Base-by-base conservation (phyloP, 306 rosid genomes). In the Astragalus glycyphyllos region DNA sequence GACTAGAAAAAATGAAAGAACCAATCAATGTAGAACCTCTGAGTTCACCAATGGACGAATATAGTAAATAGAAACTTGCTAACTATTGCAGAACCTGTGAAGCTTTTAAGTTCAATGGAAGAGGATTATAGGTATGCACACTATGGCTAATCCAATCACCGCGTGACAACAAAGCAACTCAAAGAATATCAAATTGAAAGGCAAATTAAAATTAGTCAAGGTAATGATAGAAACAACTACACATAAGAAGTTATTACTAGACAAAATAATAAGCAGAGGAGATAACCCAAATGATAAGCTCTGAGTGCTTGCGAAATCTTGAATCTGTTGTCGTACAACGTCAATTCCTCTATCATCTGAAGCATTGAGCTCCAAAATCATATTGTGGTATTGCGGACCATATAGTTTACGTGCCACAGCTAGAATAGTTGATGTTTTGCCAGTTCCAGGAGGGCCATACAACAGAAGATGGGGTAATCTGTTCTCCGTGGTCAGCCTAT, bases 371-470 rank as follows among this genome's bases (percentile, higher is more conserved):
- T 91, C 97, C 86, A 95, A 73, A 71, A 91, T 95, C 97, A 91
- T 95, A 45, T 85, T 87, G 17, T 70, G 88, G 74, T 75, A 89
- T 20, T 82, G 89, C 0, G 80, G 56, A n/a, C 99, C 99, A 72
- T 95, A 89, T 5, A 95, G 87, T 80, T 91, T 87, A 38, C 97
- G 89, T 3, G 99, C 97, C 53, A 95, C 92, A 0, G 96, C 97
- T 1, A 95, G 97, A 81, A 91, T 86, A 7, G 97, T 91, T 4
- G 99, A 95, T 6, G 99, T 95, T 79, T 95, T 95, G 10, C 99
- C 97, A 0, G 99, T 95, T 17, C 97, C 97, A 17, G 97, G 97
- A 32, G 99, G 99, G 1, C 99, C 99, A 29, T 95, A 95, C 82
- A 95, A 64, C 12, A 95, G 77, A 50, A 95, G 96, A 79, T 91